Percentiles rank a stretch among this genome's conserved stretches.
Evolutionary conservation across 1,284 basidiomycete genomes (phyloP).

Genomic region (Pseudomicrostroma phylloplanum): DNA sequence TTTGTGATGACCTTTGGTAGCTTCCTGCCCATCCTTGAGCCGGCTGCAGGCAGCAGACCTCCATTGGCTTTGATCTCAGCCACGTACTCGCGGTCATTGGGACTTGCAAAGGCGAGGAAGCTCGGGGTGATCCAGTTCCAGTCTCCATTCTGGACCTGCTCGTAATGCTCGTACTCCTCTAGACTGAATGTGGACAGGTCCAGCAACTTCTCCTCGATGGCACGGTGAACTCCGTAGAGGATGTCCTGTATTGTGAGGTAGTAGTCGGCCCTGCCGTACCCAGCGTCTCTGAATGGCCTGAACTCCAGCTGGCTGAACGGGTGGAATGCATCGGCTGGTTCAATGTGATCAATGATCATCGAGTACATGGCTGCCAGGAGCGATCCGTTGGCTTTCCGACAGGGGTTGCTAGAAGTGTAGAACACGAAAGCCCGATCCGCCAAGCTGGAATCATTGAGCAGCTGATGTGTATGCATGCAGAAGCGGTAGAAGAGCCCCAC

Average conservation of each 20-base stretch:
- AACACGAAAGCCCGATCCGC: constrained; percentile 66
- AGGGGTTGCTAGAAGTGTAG: constrained; percentile 78
- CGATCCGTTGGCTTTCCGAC: constrained; percentile 86
- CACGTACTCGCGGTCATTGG: constrained; percentile 53
- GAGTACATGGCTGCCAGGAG: constrained; percentile 79
- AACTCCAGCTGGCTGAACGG: constrained; percentile 66
- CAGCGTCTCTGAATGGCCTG: constrained; percentile 85
- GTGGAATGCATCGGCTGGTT: constrained; percentile 91
- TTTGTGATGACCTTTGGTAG: constrained; percentile 53
- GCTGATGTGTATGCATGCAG: constrained; percentile 82
- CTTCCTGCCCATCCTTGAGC: neutral
- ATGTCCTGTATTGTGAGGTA: constrained; percentile 75
- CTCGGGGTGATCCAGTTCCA: constrained; percentile 78
- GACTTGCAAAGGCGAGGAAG: constrained; percentile 83
- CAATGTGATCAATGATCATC: constrained; percentile 81
- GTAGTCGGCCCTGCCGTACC: constrained; percentile 85
- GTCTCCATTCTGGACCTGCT: constrained; percentile 61
- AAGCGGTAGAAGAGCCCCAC: constrained; percentile 60
- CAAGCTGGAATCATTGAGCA: constrained; percentile 63
- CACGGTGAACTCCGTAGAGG: constrained; percentile 91
- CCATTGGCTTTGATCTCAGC: constrained; percentile 43
- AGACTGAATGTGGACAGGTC: constrained; percentile 79
- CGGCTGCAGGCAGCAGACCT: constrained; percentile 59
- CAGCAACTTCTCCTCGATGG: constrained; percentile 77
- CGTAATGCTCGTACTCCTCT: constrained; percentile 86